Conservation (phyloP, 1,284 basidiomycete genomes). For the Omphalotus olearius region DNA sequence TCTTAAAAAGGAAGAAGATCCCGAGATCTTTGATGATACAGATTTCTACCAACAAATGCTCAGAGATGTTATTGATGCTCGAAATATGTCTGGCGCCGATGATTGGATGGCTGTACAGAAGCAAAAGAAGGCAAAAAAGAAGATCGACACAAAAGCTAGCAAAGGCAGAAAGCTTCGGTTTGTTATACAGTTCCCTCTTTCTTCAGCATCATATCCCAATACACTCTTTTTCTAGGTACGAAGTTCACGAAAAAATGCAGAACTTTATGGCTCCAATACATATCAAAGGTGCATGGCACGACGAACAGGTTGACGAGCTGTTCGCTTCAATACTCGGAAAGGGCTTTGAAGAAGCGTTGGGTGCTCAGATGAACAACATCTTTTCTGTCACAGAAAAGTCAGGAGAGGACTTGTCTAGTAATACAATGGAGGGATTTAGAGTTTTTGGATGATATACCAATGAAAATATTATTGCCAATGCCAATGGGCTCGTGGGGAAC, state of each 20-base stretch:
- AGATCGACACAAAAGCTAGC: constrained; percentile 89
- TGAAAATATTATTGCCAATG: background rate
- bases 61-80: constrained; percentile 81
- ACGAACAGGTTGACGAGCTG: constrained; percentile 90
- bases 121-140: constrained; percentile 71
- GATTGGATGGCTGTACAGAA: constrained; percentile 68
- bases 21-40: constrained; percentile 79
- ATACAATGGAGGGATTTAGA: constrained; percentile 36
- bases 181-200: constrained; percentile 21
- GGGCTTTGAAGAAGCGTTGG: constrained; percentile 43
- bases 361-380: constrained; percentile 18
- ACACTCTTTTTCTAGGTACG: constrained; percentile 51
- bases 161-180: constrained; percentile 86
- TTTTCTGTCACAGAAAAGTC: constrained; percentile 9
- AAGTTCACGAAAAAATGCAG: constrained; percentile 89
- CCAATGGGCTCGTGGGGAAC: too few relatives aligned
- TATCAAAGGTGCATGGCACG: constrained; percentile 71
- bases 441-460: constrained; percentile 48
- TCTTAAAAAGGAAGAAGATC: constrained; percentile 31
- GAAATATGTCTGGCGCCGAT: constrained; percentile 38
- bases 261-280: constrained; percentile 92
- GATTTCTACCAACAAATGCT: constrained; percentile 90
- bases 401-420: constrained; percentile 27
- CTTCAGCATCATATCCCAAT: background rate
- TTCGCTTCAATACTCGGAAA: constrained; percentile 82